A percentile compares a stretch with the other conserved stretches of the same genome.
Evolutionary conservation across 2,329 filamentous ascomycete genomes (phyloP).

Genomic region (Teratosphaeria pseudoeucalypti): DNA sequence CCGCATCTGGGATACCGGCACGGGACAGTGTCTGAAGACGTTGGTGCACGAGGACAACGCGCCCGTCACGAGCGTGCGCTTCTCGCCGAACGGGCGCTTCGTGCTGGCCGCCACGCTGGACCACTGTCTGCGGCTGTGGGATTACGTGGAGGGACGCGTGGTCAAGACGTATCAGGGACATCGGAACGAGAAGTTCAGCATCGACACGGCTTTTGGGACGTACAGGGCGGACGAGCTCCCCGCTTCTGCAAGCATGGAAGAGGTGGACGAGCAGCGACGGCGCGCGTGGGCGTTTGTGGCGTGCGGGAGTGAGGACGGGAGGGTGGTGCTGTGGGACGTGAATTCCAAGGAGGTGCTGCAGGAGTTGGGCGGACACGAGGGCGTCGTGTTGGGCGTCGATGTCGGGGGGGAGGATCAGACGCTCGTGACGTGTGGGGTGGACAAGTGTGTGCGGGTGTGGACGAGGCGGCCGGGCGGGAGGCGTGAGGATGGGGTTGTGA

Average conservation of each 20-base stretch:
- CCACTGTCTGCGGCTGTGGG: slow-evolving; percentile 82
- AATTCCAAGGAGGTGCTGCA: slow-evolving; percentile 75
- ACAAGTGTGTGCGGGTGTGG: slow-evolving; percentile 54
- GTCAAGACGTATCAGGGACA: slow-evolving; percentile 98
- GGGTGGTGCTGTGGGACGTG: slow-evolving; percentile 83
- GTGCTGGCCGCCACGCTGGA: slow-evolving; percentile 88
- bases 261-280: slow-evolving; percentile 12
- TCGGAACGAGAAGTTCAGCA: slow-evolving; percentile 68
- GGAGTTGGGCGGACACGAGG: slow-evolving; percentile 46
- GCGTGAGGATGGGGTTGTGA: background rate
- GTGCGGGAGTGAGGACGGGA: slow-evolving; percentile 79
- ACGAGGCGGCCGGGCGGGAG: slow-evolving; percentile 19
- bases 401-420: slow-evolving; percentile 32
- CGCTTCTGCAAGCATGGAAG: background rate
- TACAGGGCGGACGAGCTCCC: slow-evolving; percentile 36
- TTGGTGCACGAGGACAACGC: slow-evolving; percentile 95
- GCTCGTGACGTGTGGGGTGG: slow-evolving; percentile 53
- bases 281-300: slow-evolving; percentile 54
- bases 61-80: slow-evolving; percentile 77
- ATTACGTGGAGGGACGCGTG: slow-evolving; percentile 82
- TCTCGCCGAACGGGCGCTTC: slow-evolving; percentile 87
- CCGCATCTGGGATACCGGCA: slow-evolving; percentile 90
- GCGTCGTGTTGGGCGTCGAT: slow-evolving; percentile 50
- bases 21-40: slow-evolving; percentile 88
- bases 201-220: slow-evolving; percentile 74